These are phyloP conservation scores for Laetiporus sulphureus DNA, from an alignment of 1,284 basidiomycete species.

Conservation along the genomic window DNA sequence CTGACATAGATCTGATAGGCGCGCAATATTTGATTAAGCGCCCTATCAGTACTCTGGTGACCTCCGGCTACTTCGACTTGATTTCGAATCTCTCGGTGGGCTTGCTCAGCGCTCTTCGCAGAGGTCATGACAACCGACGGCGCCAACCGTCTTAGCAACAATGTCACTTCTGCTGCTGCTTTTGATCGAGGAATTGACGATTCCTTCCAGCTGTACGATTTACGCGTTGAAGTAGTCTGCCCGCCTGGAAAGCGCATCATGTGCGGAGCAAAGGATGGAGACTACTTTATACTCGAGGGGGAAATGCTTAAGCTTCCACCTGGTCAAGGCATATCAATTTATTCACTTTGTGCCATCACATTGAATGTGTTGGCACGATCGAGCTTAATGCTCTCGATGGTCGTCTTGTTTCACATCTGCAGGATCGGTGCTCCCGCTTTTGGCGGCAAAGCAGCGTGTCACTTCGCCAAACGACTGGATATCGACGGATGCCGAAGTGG, in stretches of 20 bases:
- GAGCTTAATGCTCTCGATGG: too few species aligned
- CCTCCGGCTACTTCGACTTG: too few species aligned
- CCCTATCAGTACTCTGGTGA: too few species aligned
- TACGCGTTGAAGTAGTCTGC: slow-evolving; percentile 52
- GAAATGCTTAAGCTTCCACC: slow-evolving; percentile 31
- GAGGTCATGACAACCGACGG: too few species aligned
- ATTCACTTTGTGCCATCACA: slow-evolving; percentile 43
- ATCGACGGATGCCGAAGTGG: slow-evolving; percentile 55
- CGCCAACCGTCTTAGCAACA: too few species aligned
- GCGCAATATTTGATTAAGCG: too few species aligned
- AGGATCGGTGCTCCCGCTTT: slow-evolving; percentile 54
- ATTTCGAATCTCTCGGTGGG: too few species aligned
- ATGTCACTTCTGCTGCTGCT: too few species aligned
- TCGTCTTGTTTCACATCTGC: too few species aligned
- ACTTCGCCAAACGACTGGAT: slow-evolving; percentile 58
- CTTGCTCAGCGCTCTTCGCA: too few species aligned
- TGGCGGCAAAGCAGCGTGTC: slow-evolving; percentile 56
- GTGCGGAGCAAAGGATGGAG: slow-evolving; percentile 57
- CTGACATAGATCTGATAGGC: too few species aligned
- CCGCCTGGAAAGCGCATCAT: slow-evolving; percentile 46
- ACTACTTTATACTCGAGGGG: slow-evolving; percentile 20
- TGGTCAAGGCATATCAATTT: slow-evolving; percentile 58
- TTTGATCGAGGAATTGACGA: too few species aligned
- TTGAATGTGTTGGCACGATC: not conserved
- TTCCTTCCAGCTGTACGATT: slow-evolving; percentile 49